phyloP scores from a whole-genome alignment of 805 yeast species.

The Clavispora carvajalis region DNA sequence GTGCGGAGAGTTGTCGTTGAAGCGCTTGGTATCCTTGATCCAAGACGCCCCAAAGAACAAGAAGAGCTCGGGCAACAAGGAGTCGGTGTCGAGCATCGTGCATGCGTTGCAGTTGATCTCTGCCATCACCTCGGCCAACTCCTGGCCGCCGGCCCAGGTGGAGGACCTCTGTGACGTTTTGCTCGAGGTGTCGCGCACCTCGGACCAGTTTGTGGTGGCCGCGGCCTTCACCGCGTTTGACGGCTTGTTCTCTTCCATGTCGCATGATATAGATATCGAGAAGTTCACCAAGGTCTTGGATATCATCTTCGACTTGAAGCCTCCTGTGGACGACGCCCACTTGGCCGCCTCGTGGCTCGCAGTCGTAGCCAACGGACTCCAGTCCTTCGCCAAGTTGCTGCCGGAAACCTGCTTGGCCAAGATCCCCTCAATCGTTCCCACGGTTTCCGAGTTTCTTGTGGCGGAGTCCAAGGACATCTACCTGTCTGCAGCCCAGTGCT shows the following conservation, averaged over 20 bases:
- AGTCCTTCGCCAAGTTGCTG: constrained; percentile 30
- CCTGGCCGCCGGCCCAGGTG: constrained; percentile 76
- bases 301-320: constrained; percentile 72
- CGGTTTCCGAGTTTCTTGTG: constrained; percentile 58
- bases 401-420: constrained; percentile 46
- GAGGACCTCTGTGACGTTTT: constrained; percentile 73
- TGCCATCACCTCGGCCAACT: constrained; percentile 61
- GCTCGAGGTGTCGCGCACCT: constrained; percentile 69
- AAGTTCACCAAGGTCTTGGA: constrained; percentile 61
- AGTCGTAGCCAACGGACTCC: constrained; percentile 78
- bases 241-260: constrained; percentile 65
- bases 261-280: constrained; percentile 54
- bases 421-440: constrained; percentile 44
- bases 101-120: constrained; percentile 75
- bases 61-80: constrained; percentile 38
- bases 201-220: constrained; percentile 80
- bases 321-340: constrained; percentile 76
- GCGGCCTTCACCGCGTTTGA: constrained; percentile 82
- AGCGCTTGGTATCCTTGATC: constrained; percentile 45
- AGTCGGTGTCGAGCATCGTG: constrained; percentile 53
- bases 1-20: constrained; percentile 65
- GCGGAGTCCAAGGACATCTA: constrained; percentile 63
- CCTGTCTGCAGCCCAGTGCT: constrained; percentile 78
- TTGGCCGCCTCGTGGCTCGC: constrained; percentile 95
- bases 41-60: constrained; percentile 27